phyloP scores from a whole-genome alignment of 2,329 filamentous ascomycete genomes.

The Colletotrichum noveboracense region DNA sequence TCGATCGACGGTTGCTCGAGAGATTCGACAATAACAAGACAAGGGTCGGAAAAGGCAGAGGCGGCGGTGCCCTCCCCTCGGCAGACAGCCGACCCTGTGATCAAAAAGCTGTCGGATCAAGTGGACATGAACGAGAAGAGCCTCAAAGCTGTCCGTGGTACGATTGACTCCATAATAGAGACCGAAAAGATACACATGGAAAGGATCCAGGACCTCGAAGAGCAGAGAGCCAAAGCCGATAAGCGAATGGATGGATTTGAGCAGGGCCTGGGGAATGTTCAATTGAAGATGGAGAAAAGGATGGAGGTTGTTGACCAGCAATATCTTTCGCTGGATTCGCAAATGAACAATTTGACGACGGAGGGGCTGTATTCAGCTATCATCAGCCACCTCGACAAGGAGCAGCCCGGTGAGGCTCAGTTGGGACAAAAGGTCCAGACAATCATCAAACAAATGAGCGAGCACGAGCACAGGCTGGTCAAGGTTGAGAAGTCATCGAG shows the following conservation, averaged over 20 bases:
- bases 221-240: background rate
- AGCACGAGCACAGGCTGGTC: conserved; percentile 3
- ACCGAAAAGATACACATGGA: background rate
- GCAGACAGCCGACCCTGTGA: background rate
- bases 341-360: conserved; percentile 55
- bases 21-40: background rate
- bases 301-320: conserved; percentile 39
- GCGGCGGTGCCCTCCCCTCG: background rate
- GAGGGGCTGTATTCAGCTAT: conserved; percentile 46
- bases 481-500: background rate
- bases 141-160: background rate
- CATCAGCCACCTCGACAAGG: conserved; percentile 37
- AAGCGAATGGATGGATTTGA: background rate
- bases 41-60: background rate
- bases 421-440: background rate
- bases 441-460: background rate
- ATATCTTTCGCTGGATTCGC: conserved; percentile 45
- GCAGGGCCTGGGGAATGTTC: background rate
- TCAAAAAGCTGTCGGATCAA: background rate
- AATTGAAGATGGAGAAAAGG: conserved; percentile 28
- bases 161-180: background rate
- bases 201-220: background rate
- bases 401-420: background rate
- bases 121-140: conserved; percentile 4
- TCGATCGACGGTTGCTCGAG: background rate